A percentile compares a stretch with the other conserved stretches of the same genome.
Evolutionary conservation across 805 yeast species (phyloP).

Genomic region (Zygotorulaspora danielsina): DNA sequence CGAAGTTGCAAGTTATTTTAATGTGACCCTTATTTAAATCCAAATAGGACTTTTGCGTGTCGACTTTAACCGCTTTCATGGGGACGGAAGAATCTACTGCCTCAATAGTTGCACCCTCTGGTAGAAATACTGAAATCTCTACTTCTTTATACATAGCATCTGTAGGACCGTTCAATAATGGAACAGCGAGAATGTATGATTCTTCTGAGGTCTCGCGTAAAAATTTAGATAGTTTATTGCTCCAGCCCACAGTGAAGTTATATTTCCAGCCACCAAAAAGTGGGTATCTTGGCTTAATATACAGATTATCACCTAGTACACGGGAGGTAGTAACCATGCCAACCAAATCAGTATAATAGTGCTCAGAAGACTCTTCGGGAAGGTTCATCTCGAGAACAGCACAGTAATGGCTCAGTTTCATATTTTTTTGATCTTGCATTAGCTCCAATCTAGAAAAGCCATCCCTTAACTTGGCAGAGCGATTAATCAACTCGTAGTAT

Average conservation of each 20-base stretch:
- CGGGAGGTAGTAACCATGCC: slow-evolving; percentile 86
- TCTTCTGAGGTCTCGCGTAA: slow-evolving; percentile 45
- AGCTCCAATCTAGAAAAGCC: slow-evolving; percentile 83
- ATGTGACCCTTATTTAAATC: slow-evolving; percentile 78
- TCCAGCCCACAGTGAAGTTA: slow-evolving; percentile 96
- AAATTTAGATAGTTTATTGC: slow-evolving; percentile 50
- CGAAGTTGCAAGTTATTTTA: slow-evolving; percentile 55
- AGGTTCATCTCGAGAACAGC: slow-evolving; percentile 56
- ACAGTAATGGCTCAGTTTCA: slow-evolving; percentile 55
- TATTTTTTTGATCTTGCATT: slow-evolving; percentile 50
- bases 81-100: slow-evolving; percentile 55
- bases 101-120: slow-evolving; percentile 72
- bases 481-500: slow-evolving; percentile 72
- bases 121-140: slow-evolving; percentile 62
- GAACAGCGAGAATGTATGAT: slow-evolving; percentile 58
- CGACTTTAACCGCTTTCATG: slow-evolving; percentile 21
- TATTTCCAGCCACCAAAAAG: slow-evolving; percentile 94
- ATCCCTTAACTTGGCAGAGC: slow-evolving; percentile 60
- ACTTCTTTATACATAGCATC: slow-evolving; percentile 67
- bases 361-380: slow-evolving; percentile 51
- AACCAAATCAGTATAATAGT: slow-evolving; percentile 81
- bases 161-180: slow-evolving; percentile 65
- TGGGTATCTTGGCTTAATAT: slow-evolving; percentile 86
- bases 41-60: slow-evolving; percentile 52
- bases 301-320: slow-evolving; percentile 38